Percentiles rank a stretch among this genome's conserved stretches.
These are phyloP conservation scores for Eucalyptus cloeziana DNA, from an alignment of 345 rosid genomes.

Conservation along the genomic window DNA sequence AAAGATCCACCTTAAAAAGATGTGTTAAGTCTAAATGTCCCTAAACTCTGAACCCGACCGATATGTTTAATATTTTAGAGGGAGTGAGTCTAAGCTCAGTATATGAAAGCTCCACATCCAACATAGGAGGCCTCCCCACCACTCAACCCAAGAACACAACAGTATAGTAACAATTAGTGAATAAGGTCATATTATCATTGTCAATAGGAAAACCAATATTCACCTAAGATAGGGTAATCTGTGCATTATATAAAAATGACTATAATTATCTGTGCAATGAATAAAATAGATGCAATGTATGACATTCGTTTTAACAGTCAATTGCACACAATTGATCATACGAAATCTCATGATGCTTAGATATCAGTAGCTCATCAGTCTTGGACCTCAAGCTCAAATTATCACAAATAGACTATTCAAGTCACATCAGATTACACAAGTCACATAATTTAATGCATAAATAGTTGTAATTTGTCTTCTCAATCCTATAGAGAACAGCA, in stretches of 20 bases:
- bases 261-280: not conserved
- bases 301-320: no score
- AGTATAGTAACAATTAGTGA: no score
- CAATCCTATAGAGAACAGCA: not conserved
- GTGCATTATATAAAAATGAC: no score
- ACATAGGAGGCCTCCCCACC: fast-evolving
- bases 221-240: no score
- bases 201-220: not conserved
- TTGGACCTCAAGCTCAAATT: fast-evolving
- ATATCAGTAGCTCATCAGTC: not conserved
- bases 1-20: not conserved
- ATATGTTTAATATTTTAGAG: no score
- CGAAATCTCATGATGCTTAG: no score
- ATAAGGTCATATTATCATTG: no score
- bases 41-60: no score
- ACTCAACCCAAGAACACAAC: fast-evolving
- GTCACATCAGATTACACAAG: not conserved
- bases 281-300: no score
- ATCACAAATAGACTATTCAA: not conserved
- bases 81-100: no score
- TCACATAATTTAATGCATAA: no score
- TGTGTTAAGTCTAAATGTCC: fast-evolving
- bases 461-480: not conserved
- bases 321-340: no score
- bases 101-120: fast-evolving